phyloP scores from a whole-genome alignment of 2,329 filamentous ascomycete species.

The Colletotrichum cereale region DNA sequence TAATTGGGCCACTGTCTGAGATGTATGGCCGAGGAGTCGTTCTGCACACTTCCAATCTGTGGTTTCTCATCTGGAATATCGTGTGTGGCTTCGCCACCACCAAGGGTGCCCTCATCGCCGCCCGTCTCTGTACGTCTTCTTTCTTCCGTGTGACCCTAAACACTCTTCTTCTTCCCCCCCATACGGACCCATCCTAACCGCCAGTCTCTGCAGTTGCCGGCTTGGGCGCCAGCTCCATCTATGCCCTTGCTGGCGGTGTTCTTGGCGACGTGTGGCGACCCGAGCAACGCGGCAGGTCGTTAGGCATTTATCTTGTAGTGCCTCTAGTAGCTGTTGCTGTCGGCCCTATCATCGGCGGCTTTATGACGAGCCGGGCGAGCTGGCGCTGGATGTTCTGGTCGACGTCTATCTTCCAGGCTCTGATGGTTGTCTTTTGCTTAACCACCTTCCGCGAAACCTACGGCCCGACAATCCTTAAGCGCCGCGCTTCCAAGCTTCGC shows the following conservation, averaged over 20 bases:
- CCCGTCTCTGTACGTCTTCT: slow-evolving; percentile 52
- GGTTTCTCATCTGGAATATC: slow-evolving; percentile 64
- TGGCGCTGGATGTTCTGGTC: not conserved
- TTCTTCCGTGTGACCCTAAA: too few species aligned
- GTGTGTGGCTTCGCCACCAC: slow-evolving; percentile 56
- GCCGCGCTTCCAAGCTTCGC: not conserved
- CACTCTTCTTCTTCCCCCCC: too few species aligned
- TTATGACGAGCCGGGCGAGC: not conserved
- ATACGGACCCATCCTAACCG: too few species aligned
- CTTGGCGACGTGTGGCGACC: slow-evolving; percentile 60
- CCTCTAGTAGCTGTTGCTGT: not conserved
- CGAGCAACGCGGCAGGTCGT: slow-evolving; percentile 57
- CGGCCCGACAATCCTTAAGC: not conserved
- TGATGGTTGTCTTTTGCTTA: not conserved
- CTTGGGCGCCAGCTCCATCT: slow-evolving; percentile 61
- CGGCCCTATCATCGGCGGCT: not conserved
- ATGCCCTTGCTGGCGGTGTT: slow-evolving; percentile 60
- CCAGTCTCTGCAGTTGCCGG: slow-evolving; percentile 51
- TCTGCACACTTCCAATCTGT: slow-evolving; percentile 58
- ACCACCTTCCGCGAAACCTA: not conserved
- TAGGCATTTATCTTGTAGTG: not conserved
- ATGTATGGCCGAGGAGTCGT: slow-evolving; percentile 59
- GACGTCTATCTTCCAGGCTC: not conserved
- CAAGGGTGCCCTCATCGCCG: slow-evolving; percentile 57
- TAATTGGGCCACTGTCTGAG: slow-evolving; percentile 61